phyloP scores from a whole-genome alignment of 352 stramenopile genomes.

The Pythium chondricola region DNA sequence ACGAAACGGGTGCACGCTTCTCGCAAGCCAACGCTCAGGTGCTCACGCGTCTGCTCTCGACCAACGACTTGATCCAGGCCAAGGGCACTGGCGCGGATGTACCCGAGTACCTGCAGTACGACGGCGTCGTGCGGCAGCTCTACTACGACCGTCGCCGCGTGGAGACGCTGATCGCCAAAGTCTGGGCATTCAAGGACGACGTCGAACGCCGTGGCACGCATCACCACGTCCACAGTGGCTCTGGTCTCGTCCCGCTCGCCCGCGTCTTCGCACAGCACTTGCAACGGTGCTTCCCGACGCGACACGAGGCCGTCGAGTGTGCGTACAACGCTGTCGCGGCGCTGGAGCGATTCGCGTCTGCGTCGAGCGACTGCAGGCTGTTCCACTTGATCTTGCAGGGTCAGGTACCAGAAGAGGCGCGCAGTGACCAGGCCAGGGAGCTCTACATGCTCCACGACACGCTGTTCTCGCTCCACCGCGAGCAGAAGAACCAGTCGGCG shows the following conservation, averaged over 20 bases:
- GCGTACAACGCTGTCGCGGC: conserved; percentile 53
- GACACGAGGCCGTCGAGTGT: conserved; percentile 39
- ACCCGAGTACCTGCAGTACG: conserved; percentile 49
- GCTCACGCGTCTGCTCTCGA: conserved; percentile 5
- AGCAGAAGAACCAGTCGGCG: conserved; percentile 25
- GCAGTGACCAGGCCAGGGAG: conserved; percentile 35
- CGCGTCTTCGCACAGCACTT: conserved; percentile 33
- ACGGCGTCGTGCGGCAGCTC: conserved; percentile 56
- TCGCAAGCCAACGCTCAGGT: not conserved
- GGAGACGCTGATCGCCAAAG: conserved; percentile 39
- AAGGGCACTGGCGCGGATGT: conserved; percentile 27
- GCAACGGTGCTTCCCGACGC: conserved; percentile 21
- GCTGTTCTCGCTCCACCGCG: conserved; percentile 38
- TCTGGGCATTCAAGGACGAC: conserved; percentile 63
- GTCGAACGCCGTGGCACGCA: conserved; percentile 25
- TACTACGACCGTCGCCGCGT: conserved; percentile 35
- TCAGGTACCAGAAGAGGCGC: conserved; percentile 40
- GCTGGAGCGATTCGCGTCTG: conserved; percentile 31
- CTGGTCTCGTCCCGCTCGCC: conserved; percentile 14
- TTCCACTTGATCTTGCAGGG: conserved; percentile 45
- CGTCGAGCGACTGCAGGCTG: conserved; percentile 43
- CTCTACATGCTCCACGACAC: conserved; percentile 41
- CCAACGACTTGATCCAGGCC: conserved; percentile 34
- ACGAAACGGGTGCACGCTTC: conserved; percentile 18
- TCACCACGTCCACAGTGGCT: not conserved